A percentile compares a stretch with the other conserved stretches of the same genome.
Evolutionary conservation across 345 rosid genomes (phyloP).

Genomic region (Clausena lansium): DNA sequence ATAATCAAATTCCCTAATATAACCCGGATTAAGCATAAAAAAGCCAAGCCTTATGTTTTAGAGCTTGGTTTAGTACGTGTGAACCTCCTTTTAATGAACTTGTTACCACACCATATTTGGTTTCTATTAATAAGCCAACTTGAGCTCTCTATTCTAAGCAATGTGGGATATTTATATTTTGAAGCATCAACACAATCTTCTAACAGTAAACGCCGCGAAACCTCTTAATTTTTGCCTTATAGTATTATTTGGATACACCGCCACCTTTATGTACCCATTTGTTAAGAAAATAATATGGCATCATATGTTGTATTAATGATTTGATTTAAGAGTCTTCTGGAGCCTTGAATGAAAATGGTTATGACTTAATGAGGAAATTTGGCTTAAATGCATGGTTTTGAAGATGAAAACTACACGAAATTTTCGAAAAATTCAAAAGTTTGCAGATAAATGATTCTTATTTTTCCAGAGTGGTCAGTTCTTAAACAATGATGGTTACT

Average conservation of each 20-base stretch:
- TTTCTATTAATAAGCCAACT: too few relatives aligned
- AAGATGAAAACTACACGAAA: background rate
- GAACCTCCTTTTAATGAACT: too few relatives aligned
- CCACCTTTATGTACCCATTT: background rate
- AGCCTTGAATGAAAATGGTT: background rate
- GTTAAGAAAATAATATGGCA: background rate
- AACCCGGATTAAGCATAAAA: too few relatives aligned
- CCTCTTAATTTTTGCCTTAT: too few relatives aligned
- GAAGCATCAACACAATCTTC: too few relatives aligned
- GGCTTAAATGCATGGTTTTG: background rate
- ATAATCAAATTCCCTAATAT: too few relatives aligned
- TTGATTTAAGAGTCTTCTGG: too few relatives aligned
- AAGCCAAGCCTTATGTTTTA: too few relatives aligned
- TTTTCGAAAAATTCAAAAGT: background rate
- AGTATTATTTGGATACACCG: background rate
- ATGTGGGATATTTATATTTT: too few relatives aligned
- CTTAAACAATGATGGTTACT: background rate
- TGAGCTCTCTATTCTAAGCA: too few relatives aligned
- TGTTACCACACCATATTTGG: too few relatives aligned
- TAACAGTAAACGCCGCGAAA: background rate
- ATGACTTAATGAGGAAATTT: background rate
- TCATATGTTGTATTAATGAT: background rate
- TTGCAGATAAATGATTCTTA: background rate
- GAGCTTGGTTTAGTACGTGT: too few relatives aligned
- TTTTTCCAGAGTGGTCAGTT: background rate